These are phyloP conservation scores for Haplosporangium gracile DNA, from an alignment of 192 early-diverging fungal genomes.

Conservation along the genomic window DNA sequence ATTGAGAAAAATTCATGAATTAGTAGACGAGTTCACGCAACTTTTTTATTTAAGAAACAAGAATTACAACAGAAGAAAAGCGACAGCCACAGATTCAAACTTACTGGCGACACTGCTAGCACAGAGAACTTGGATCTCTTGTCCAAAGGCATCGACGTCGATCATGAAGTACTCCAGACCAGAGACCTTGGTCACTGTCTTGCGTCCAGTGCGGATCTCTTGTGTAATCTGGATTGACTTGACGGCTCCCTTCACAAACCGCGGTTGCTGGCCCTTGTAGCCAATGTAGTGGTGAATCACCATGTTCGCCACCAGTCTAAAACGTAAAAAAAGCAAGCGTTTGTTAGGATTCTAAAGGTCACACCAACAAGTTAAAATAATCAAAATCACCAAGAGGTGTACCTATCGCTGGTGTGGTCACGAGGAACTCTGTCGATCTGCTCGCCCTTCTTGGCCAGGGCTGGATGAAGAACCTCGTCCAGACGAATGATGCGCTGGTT, in stretches of 20 bases:
- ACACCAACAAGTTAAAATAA: background rate
- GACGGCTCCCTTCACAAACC: constrained; percentile 58
- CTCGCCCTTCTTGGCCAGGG: constrained; percentile 41
- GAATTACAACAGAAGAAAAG: background rate
- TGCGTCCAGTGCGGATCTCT: constrained; percentile 73
- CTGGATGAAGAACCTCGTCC: constrained; percentile 23
- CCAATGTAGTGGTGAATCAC: constrained; percentile 40
- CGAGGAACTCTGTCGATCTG: constrained; percentile 30
- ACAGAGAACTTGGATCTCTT: constrained; percentile 72
- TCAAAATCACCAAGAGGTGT: background rate
- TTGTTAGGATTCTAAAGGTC: background rate
- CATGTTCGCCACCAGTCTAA: constrained; percentile 44
- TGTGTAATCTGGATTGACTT: constrained; percentile 67
- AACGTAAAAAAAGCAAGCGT: background rate
- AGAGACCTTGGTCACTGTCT: constrained; percentile 73
- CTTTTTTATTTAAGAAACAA: too few species aligned
- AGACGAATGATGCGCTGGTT: constrained; percentile 55
- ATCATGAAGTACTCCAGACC: constrained; percentile 75
- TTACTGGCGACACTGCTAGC: constrained; percentile 75
- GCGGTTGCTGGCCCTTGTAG: constrained; percentile 27
- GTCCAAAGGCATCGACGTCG: constrained; percentile 70
- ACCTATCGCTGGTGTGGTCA: constrained; percentile 41
- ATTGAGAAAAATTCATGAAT: background rate
- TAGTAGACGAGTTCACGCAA: background rate
- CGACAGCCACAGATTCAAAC: constrained; percentile 8